Conservation (phyloP, 352 stramenopile species). For the Globisporangium spiculum region DNA sequence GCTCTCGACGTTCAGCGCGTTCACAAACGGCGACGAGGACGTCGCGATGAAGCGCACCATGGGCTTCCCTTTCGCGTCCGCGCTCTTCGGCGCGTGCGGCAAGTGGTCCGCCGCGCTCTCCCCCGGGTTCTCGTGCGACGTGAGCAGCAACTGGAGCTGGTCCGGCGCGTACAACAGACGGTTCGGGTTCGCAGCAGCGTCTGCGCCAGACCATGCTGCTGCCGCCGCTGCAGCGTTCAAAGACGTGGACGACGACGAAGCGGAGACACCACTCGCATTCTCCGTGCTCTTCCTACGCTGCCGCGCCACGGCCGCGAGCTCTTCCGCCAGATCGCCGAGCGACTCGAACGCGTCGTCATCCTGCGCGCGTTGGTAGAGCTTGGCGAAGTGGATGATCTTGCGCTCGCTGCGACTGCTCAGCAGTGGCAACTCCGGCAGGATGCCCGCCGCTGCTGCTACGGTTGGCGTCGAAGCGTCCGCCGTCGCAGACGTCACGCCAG, state of each 20-base stretch:
- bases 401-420: constrained; percentile 11
- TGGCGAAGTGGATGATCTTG: constrained; percentile 51
- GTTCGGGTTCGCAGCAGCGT: constrained; percentile 18
- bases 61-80: constrained; percentile 53
- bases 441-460: not conserved
- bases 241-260: not conserved
- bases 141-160: constrained; percentile 63
- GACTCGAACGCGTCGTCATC: constrained; percentile 52
- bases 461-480: not conserved
- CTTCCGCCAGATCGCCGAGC: constrained; percentile 48
- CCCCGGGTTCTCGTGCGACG: constrained; percentile 41
- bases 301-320: constrained; percentile 45
- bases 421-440: constrained; percentile 15
- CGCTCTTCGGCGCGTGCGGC: constrained; percentile 29
- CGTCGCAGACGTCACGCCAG: not conserved
- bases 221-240: not conserved
- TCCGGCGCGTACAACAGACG: constrained; percentile 44
- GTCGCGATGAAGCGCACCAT: constrained; percentile 69
- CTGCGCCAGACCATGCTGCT: constrained; percentile 6
- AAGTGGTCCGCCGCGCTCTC: constrained; percentile 36
- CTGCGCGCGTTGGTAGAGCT: constrained; percentile 62
- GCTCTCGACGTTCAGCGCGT: constrained; percentile 20
- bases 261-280: not conserved
- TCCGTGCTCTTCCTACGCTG: constrained; percentile 35
- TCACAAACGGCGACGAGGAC: constrained; percentile 57